Percentiles rank a stretch among this genome's conserved stretches.
Evolutionary conservation across 140 eudicot genomes (phyloP).

Genomic region (Cichorium intybus): DNA sequence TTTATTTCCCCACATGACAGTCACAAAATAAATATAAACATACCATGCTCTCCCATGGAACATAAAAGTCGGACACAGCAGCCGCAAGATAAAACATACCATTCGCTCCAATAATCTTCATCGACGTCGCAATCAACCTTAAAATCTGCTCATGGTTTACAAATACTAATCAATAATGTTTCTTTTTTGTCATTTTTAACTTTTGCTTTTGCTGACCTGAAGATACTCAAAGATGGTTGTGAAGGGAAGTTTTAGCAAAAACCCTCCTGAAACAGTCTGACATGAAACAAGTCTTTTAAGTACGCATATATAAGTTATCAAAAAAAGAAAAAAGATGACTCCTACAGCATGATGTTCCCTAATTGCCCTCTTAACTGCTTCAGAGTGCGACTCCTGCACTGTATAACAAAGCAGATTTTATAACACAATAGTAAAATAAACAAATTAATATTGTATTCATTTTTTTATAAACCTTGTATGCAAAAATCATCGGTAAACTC

Average conservation of each 20-base stretch:
- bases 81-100: slow-evolving; percentile 98
- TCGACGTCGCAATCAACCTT: slow-evolving; percentile 61
- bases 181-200: neutral
- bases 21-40: slow-evolving; percentile 1
- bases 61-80: slow-evolving; percentile 97
- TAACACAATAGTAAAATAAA: neutral
- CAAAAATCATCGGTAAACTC: slow-evolving; percentile 43
- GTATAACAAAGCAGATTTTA: slow-evolving; percentile 20
- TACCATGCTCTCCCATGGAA: slow-evolving; percentile 99
- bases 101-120: slow-evolving; percentile 63
- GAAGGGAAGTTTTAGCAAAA: slow-evolving; percentile 76
- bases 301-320: neutral
- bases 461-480: slow-evolving; percentile 46
- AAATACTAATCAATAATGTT: neutral
- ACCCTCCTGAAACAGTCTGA: slow-evolving; percentile 73
- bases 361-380: slow-evolving; percentile 61
- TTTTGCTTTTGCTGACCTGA: slow-evolving; percentile 51
- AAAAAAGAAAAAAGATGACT: slow-evolving; percentile 1
- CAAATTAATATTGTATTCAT: neutral
- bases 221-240: slow-evolving; percentile 94
- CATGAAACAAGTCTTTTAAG: slow-evolving; percentile 11
- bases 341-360: slow-evolving; percentile 57
- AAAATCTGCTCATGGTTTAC: slow-evolving; percentile 55
- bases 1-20: no score
- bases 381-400: slow-evolving; percentile 60